Conservation (phyloP, 768 basidiomycete species). For the Suillus hirtellus region DNA sequence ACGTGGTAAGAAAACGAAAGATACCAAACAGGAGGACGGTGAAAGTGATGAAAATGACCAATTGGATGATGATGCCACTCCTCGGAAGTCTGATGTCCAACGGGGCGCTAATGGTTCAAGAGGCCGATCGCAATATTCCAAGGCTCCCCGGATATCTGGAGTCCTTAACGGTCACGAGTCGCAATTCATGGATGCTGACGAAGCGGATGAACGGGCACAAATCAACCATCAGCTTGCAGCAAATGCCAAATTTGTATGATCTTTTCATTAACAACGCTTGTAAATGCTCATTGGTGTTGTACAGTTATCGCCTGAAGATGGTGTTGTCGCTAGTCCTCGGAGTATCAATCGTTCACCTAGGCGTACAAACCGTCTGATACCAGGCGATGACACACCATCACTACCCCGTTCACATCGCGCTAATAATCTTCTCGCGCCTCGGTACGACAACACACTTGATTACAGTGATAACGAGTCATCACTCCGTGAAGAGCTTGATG, state of each 20-base stretch:
- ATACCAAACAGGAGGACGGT: constrained; percentile 26
- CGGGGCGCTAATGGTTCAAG: constrained; percentile 35
- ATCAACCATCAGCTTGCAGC: constrained; percentile 83
- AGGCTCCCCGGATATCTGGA: constrained; percentile 40
- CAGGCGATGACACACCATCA: constrained; percentile 41
- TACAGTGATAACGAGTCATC: constrained; percentile 45
- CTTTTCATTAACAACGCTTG: background rate
- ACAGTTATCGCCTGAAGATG: constrained; percentile 64
- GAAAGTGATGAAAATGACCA: constrained; percentile 33
- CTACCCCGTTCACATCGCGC: constrained; percentile 41
- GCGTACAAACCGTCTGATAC: constrained; percentile 41
- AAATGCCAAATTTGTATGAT: constrained; percentile 67
- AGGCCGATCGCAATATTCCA: constrained; percentile 32
- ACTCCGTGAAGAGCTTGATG: constrained; percentile 49
- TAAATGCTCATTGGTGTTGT: constrained; percentile 17
- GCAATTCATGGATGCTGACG: constrained; percentile 90
- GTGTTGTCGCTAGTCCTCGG: constrained; percentile 61
- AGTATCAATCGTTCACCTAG: constrained; percentile 72
- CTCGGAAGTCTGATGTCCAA: constrained; percentile 51
- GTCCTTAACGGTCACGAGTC: constrained; percentile 59
- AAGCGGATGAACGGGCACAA: constrained; percentile 78
- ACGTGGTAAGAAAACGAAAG: constrained; percentile 36
- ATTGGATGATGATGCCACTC: constrained; percentile 52
- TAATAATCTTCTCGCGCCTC: constrained; percentile 44
- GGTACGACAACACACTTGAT: constrained; percentile 43